These are phyloP conservation scores for Adansonia rubrostipa DNA, from an alignment of 441 rosid genomes.

Conservation along the genomic window DNA sequence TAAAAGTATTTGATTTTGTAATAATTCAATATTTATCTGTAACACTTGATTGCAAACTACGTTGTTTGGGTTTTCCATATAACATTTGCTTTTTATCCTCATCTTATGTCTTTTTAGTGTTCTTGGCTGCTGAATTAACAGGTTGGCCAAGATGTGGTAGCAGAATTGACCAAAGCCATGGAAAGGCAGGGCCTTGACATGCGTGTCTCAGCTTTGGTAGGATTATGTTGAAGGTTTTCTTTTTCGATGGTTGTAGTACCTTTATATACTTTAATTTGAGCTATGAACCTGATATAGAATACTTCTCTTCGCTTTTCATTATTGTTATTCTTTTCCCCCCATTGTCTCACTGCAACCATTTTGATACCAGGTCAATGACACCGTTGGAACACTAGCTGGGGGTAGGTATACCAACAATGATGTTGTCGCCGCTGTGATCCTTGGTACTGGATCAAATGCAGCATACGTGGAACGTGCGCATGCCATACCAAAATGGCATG, in stretches of 20 bases:
- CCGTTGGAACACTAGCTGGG: constrained; percentile 92
- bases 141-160: constrained; percentile 55
- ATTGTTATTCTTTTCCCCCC: not conserved
- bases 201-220: constrained; percentile 49
- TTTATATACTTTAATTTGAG: not conserved
- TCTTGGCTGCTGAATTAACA: constrained; percentile 16
- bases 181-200: constrained; percentile 32
- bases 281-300: not conserved
- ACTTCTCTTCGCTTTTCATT: not conserved
- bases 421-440: constrained; percentile 80
- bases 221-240: constrained; percentile 15
- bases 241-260: not conserved
- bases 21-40: not conserved
- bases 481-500: constrained; percentile 93
- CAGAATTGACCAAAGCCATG: constrained; percentile 46
- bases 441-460: constrained; percentile 96
- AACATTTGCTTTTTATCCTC: not conserved
- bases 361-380: constrained; percentile 74
- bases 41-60: not conserved
- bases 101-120: not conserved
- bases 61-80: not conserved
- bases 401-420: constrained; percentile 78
- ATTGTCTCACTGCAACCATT: not conserved
- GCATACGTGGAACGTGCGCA: constrained; percentile 87
- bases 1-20: not conserved